Percentiles rank a stretch among this genome's conserved stretches.
These are phyloP conservation scores for Halenospora varia DNA, from an alignment of 495 filamentous ascomycete genomes.

Conservation along the genomic window DNA sequence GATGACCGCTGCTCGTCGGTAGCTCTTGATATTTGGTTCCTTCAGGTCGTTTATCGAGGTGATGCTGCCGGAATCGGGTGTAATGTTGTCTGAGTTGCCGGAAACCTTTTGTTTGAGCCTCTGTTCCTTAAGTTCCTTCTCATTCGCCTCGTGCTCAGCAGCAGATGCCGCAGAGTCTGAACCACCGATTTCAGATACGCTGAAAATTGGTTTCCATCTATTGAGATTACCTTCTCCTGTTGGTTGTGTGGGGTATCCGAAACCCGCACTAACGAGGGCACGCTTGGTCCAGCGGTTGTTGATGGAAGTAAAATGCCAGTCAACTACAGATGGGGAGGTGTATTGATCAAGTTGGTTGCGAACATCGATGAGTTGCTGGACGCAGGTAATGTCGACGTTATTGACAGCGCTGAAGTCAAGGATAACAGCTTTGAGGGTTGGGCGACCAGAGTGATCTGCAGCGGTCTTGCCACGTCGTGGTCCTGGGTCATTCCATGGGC, in stretches of 20 bases:
- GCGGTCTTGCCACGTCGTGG: constrained; percentile 55
- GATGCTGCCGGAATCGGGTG: constrained; percentile 19
- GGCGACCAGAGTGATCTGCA: constrained; percentile 49
- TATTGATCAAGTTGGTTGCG: constrained; percentile 96
- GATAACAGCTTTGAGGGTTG: constrained; percentile 86
- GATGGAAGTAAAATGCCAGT: constrained; percentile 95
- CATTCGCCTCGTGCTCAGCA: constrained; percentile 54
- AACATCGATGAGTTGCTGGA: constrained; percentile 94
- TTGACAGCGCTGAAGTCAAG: constrained; percentile 96
- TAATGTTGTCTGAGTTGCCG: constrained; percentile 29
- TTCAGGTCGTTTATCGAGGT: constrained; percentile 23
- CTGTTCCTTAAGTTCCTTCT: constrained; percentile 44
- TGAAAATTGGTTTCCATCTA: constrained; percentile 95
- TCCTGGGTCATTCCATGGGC: constrained; percentile 95
- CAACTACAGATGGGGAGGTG: constrained; percentile 74
- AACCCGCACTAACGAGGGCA: constrained; percentile 85
- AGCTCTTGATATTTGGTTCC: background rate
- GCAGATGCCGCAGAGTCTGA: constrained; percentile 57
- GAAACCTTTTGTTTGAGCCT: constrained; percentile 22
- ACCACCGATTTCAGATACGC: constrained; percentile 84
- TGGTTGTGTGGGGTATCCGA: constrained; percentile 72
- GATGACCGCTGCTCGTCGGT: constrained; percentile 55
- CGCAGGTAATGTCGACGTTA: constrained; percentile 90
- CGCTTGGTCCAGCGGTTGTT: constrained; percentile 98
- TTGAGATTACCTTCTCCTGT: constrained; percentile 47